Conservation (phyloP, 75 land plant genomes). For the Azolla pinnata region DNA sequence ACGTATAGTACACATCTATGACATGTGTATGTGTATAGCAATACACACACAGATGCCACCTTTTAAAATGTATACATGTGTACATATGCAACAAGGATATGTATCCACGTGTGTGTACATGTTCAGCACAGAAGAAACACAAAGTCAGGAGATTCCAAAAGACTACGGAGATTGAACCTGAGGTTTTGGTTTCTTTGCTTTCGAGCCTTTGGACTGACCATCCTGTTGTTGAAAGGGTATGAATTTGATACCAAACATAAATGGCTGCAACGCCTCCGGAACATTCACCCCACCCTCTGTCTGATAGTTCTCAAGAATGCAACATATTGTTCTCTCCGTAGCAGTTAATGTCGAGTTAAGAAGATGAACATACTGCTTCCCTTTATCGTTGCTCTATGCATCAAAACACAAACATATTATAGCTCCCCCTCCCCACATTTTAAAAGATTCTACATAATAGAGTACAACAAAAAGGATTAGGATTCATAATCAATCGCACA, state of each 20-base stretch:
- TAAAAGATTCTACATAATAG: background rate
- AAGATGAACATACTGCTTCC: slow-evolving; percentile 73
- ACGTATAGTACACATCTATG: too few species aligned
- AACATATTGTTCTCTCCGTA: slow-evolving; percentile 89
- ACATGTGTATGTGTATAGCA: too few species aligned
- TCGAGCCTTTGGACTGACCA: slow-evolving; percentile 14
- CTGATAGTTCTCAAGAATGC: slow-evolving; percentile 86
- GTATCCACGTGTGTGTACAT: too few species aligned
- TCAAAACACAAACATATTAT: background rate
- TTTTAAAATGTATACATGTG: too few species aligned
- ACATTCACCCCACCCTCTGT: slow-evolving; percentile 69
- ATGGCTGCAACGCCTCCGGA: slow-evolving; percentile 56
- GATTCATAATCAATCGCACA: too few species aligned
- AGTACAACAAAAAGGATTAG: background rate
- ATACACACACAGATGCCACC: too few species aligned
- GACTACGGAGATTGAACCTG: too few species aligned
- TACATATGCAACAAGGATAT: too few species aligned
- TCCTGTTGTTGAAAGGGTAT: slow-evolving; percentile 43
- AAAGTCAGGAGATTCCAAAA: too few species aligned
- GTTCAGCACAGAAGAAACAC: too few species aligned
- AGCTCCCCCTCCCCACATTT: background rate
- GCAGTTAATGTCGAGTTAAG: slow-evolving; percentile 90
- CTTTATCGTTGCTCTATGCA: slow-evolving; percentile 70
- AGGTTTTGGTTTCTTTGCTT: slow-evolving; percentile 14
- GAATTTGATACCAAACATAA: slow-evolving; percentile 59